A percentile compares a stretch with the other conserved stretches of the same genome.
Evolutionary conservation across 2,329 filamentous ascomycete species (phyloP).

Genomic region (Ophiostoma sp.): DNA sequence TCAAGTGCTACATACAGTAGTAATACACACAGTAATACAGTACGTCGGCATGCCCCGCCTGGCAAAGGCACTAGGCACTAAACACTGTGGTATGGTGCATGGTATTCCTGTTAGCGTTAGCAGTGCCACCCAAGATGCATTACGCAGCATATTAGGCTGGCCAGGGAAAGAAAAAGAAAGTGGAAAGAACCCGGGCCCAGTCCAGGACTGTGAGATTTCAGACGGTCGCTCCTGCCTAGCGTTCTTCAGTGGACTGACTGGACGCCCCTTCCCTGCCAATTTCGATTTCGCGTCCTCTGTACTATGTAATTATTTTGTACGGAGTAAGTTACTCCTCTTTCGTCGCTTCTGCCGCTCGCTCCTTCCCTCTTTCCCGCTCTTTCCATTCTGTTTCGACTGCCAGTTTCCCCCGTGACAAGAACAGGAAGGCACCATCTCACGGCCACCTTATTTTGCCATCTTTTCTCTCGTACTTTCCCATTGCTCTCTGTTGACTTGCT

Average conservation of each 20-base stretch:
- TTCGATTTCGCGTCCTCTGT: not conserved
- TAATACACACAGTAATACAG: not conserved
- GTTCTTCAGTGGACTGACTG: not conserved
- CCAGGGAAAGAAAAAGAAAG: no score
- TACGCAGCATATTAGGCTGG: conserved; percentile 16
- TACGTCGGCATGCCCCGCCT: not conserved
- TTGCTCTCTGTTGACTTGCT: not conserved
- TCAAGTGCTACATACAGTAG: not conserved
- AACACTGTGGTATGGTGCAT: not conserved
- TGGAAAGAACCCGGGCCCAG: conserved; percentile 7
- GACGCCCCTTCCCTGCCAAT: conserved; percentile 10
- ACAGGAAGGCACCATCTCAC: not conserved
- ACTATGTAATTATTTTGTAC: not conserved
- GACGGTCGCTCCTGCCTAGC: not conserved
- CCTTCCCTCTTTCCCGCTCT: not conserved
- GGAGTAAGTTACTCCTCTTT: not conserved
- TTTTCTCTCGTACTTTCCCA: conserved; percentile 6
- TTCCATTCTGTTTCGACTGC: not conserved
- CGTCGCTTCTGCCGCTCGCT: not conserved
- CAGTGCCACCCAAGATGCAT: conserved; percentile 13
- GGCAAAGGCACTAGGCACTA: not conserved
- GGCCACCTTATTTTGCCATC: not conserved
- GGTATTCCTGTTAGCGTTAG: not conserved
- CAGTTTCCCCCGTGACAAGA: conserved; percentile 3
- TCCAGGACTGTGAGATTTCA: not conserved